Evolutionary conservation across 2,329 filamentous ascomycete genomes (phyloP).

Genomic region (Pyrenochaeta sp.): DNA sequence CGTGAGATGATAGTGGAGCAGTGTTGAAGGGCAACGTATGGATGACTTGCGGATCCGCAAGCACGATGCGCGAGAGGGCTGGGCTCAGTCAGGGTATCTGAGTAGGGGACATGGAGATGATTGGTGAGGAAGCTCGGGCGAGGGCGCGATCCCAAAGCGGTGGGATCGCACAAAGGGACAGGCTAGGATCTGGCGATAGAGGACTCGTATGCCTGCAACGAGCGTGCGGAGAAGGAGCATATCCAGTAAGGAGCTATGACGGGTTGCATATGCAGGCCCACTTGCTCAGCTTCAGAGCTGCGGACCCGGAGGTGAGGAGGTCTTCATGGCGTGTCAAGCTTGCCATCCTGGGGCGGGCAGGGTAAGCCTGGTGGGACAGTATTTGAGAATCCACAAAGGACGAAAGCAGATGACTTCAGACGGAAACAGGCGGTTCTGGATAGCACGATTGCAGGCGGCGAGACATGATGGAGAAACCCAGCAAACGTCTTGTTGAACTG

Average conservation of each 20-base stretch:
- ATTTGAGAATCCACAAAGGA: too few relatives aligned
- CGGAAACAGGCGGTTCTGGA: too few relatives aligned
- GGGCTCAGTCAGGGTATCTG: slow-evolving; percentile 7
- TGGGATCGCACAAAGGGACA: slow-evolving; percentile 25
- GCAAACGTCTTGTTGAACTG: neutral
- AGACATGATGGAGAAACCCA: neutral
- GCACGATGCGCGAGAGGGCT: slow-evolving; percentile 13
- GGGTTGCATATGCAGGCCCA: slow-evolving; percentile 20
- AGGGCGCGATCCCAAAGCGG: slow-evolving; percentile 23
- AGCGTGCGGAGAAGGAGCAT: slow-evolving; percentile 33
- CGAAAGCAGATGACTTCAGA: too few relatives aligned
- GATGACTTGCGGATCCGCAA: slow-evolving; percentile 43
- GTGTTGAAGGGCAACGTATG: slow-evolving; percentile 14
- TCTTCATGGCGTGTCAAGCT: slow-evolving; percentile 2
- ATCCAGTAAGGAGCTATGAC: slow-evolving; percentile 20
- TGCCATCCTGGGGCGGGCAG: too few relatives aligned
- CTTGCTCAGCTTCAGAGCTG: slow-evolving; percentile 24
- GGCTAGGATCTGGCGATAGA: slow-evolving; percentile 31
- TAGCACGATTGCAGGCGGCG: too few relatives aligned
- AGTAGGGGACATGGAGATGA: slow-evolving; percentile 21
- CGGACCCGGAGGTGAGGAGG: slow-evolving; percentile 32
- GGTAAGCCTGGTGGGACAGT: too few relatives aligned
- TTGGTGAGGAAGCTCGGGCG: slow-evolving; percentile 27
- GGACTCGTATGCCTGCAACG: slow-evolving; percentile 18
- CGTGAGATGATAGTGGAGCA: slow-evolving; percentile 13